A percentile compares a stretch with the other conserved stretches of the same genome.
Evolutionary conservation across 805 yeast species (phyloP).

Genomic region (Metschnikowia hibisci): DNA sequence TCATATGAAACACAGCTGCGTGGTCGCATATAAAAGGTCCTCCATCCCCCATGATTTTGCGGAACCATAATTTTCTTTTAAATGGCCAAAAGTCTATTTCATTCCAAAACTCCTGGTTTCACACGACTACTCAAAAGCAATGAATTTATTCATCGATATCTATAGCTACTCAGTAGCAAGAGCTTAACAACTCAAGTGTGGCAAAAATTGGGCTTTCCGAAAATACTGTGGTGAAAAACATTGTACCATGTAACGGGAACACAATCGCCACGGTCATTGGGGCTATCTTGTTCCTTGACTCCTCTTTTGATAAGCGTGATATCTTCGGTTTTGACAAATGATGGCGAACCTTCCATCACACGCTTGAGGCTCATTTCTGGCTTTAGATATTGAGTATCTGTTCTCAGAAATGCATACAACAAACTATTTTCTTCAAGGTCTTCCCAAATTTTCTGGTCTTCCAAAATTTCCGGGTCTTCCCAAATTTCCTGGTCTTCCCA

Average conservation of each 20-base stretch:
- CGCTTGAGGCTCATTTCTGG: conserved; percentile 1
- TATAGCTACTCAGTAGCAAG: no score
- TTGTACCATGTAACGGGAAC: conserved; percentile 51
- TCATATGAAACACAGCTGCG: neutral
- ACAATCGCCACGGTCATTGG: conserved; percentile 28
- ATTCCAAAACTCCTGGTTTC: neutral
- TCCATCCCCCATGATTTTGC: neutral
- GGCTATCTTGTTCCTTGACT: conserved; percentile 1
- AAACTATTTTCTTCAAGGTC: neutral
- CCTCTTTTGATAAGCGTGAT: neutral
- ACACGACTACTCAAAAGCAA: neutral
- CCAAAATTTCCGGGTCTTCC: neutral
- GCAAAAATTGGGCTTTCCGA: conserved; percentile 44
- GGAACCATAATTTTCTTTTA: neutral
- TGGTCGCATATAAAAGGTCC: neutral
- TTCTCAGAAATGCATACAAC: conserved; percentile 11
- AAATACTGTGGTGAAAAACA: conserved; percentile 47
- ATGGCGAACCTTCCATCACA: neutral
- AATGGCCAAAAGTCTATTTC: no score
- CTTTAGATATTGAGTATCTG: conserved; percentile 5
- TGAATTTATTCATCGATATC: no score
- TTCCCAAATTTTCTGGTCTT: neutral
- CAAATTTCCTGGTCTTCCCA: no score
- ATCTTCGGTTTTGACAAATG: neutral
- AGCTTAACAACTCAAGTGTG: conserved; percentile 6